Conservation (phyloP, 257 asterid genomes). For the Solanum ossicruentum region DNA sequence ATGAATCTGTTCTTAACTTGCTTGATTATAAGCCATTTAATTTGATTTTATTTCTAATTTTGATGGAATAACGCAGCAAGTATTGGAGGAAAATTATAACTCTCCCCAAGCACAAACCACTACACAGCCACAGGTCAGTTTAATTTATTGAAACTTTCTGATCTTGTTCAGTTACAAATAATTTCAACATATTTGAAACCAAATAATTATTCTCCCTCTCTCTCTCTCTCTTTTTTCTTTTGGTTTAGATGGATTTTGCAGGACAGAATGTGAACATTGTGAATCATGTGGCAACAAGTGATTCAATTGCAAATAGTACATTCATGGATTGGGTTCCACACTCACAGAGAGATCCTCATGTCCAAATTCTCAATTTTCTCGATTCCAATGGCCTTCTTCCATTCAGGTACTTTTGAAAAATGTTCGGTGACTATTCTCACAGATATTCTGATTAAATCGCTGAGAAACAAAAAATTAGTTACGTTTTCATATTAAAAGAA, state of each 20-base stretch:
- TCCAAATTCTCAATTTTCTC: constrained; percentile 60
- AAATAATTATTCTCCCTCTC: too few species aligned
- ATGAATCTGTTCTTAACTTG: background rate
- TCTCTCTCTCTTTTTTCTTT: too few species aligned
- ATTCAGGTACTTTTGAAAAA: constrained; percentile 20
- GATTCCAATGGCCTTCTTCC: constrained; percentile 61
- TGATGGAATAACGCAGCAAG: constrained; percentile 21
- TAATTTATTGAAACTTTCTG: background rate
- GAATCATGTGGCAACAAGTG: constrained; percentile 9
- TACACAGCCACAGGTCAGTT: constrained; percentile 25
- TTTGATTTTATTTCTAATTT: background rate
- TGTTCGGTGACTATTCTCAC: too few species aligned
- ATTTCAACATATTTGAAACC: background rate
- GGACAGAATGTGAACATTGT: constrained; percentile 9
- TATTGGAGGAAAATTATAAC: constrained; percentile 40
- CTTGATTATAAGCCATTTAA: background rate
- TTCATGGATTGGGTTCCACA: constrained; percentile 57
- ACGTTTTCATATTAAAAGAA: too few species aligned
- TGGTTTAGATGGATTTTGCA: constrained; percentile 37
- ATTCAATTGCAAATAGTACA: constrained; percentile 19
- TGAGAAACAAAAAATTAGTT: too few species aligned
- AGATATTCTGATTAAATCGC: too few species aligned
- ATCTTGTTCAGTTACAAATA: background rate
- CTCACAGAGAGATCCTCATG: constrained; percentile 47
- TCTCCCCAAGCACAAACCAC: constrained; percentile 29